Base-by-base conservation (phyloP, 2,329 filamentous ascomycete genomes). In the Trichoderma simmonsii region DNA sequence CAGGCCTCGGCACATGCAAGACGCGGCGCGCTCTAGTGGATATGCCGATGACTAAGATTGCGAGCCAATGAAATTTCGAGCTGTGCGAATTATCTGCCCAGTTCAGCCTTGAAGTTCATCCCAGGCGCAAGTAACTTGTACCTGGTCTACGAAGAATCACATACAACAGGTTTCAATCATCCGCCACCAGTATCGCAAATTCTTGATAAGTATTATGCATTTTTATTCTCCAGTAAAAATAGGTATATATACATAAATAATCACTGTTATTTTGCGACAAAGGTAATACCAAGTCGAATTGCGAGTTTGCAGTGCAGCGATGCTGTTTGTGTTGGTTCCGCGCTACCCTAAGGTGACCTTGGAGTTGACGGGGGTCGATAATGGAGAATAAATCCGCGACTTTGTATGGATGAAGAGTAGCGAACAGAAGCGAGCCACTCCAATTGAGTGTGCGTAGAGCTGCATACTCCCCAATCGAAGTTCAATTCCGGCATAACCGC, bases 1-100 rank as follows among this genome's bases (percentile, higher is more conserved):
- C 56, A 64, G 71, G 72, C 71, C 72, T 72, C 70, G 72, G 72
- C 71, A 72, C 56, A 70, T 39, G 63, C 54, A 51, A 61, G 32
- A 61, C 56, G 69, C 70, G 59, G 51, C 48, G 57, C 57, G 64
- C 48, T 18, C 21, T 57, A 56, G 54, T 67, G 64, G 64, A 56
- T 30, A 21, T 57, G n/a, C 26, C 4, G 36, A 26, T 67, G 57
- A 67, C 32, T 57, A 67, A 67, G 24, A 15, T 18, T 21, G 1
- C 8, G 12, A 39, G 12, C 54, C 54, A 67, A 57, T 64, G 36
- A 24, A 21, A 5, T 11, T 3, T 43, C 61, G 14, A 30, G 9
- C 24, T 24, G 26, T 34, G 18, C 14, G 21, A 18, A 65, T 34
- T 24, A 48, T 68, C 34, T n/a, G 15, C 48, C 48, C 14, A 56